Evolutionary conservation across 148 eudicot genomes (phyloP).

Genomic region (Chenopodium formosanum): DNA sequence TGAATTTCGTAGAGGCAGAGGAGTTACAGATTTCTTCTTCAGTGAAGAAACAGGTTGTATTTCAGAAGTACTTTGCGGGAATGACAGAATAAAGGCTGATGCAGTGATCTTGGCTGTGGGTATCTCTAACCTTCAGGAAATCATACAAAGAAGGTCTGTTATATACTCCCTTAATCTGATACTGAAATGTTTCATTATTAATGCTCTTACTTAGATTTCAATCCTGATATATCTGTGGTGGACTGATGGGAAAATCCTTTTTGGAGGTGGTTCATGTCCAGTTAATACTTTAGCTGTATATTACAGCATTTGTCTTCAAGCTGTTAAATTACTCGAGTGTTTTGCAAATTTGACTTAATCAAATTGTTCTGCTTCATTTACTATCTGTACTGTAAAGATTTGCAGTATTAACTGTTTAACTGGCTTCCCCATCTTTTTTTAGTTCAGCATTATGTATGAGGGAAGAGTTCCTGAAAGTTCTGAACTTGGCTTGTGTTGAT

Average conservation of each 20-base stretch:
- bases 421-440: constrained; percentile 27
- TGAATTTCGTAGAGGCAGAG: constrained; percentile 67
- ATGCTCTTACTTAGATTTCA: no score
- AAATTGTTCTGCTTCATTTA: background rate
- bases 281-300: background rate
- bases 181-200: background rate
- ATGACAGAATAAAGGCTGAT: constrained; percentile 78
- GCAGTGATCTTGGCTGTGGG: constrained; percentile 69
- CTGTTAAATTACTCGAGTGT: background rate
- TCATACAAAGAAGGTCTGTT: constrained; percentile 50
- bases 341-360: background rate
- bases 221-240: no score
- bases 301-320: background rate
- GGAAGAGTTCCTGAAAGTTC: constrained; percentile 67
- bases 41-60: constrained; percentile 58
- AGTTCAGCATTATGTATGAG: constrained; percentile 71
- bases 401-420: constrained; percentile 13
- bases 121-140: constrained; percentile 63
- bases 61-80: constrained; percentile 65
- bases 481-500: constrained; percentile 54
- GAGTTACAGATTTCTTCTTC: constrained; percentile 56
- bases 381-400: background rate
- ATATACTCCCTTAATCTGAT: background rate
- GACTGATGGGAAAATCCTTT: no score
- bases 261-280: background rate